Percentiles rank a stretch among this genome's conserved stretches.
Evolutionary conservation across 345 rosid species (phyloP).

Genomic region (Linum usitatissimum): DNA sequence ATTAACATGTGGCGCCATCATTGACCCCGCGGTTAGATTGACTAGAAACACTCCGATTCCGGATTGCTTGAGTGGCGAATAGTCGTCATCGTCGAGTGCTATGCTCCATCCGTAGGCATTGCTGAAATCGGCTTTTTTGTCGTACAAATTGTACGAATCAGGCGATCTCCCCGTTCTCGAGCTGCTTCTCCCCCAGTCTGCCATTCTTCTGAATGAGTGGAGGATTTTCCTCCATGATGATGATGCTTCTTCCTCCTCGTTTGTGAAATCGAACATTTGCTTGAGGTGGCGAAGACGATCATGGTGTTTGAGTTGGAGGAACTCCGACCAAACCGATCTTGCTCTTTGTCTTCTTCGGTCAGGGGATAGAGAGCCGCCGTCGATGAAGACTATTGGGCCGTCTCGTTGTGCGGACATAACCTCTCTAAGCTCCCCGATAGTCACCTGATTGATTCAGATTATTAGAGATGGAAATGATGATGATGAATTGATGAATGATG

Average conservation of each 20-base stretch:
- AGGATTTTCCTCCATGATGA: constrained; percentile 58
- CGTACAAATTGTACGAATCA: constrained; percentile 55
- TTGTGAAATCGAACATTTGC: constrained; percentile 30
- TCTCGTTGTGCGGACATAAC: constrained; percentile 30
- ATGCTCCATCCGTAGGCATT: constrained; percentile 75
- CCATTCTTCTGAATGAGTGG: constrained; percentile 16
- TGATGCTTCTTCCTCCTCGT: constrained; percentile 14
- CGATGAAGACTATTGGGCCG: constrained; percentile 53
- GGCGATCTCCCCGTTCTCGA: constrained; percentile 25
- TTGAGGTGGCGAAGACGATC: constrained; percentile 49
- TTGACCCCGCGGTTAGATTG: constrained; percentile 84
- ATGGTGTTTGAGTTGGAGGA: constrained; percentile 33
- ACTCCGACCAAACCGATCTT: constrained; percentile 31
- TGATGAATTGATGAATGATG: no score
- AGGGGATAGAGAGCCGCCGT: constrained; percentile 34
- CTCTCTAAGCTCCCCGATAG: constrained; percentile 30
- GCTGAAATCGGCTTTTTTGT: constrained; percentile 34
- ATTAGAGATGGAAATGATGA: no score
- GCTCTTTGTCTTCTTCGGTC: constrained; percentile 7
- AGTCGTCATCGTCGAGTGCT: constrained; percentile 47
- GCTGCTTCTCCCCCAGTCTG: background rate
- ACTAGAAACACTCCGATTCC: constrained; percentile 66
- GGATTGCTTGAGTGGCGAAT: constrained; percentile 46
- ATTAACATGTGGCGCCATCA: constrained; percentile 95
- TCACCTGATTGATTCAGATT: constrained; percentile 26